These are phyloP conservation scores for Porpolomopsis calyptriformis DNA, from an alignment of 768 basidiomycete genomes.

Conservation along the genomic window DNA sequence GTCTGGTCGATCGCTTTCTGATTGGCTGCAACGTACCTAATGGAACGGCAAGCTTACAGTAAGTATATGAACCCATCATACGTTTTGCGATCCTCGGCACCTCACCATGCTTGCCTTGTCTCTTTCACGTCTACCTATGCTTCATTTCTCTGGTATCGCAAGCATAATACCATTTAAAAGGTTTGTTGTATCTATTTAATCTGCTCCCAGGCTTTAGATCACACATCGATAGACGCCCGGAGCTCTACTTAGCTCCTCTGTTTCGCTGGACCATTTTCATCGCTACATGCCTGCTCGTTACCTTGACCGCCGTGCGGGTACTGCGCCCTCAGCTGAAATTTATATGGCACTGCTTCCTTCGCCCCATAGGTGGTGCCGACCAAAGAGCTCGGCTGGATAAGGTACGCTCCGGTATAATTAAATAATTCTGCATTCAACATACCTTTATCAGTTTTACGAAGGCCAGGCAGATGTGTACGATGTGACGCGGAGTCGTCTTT, in stretches of 20 bases:
- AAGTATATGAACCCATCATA: too few species aligned
- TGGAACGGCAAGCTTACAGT: background rate
- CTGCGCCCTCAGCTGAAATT: slow-evolving; percentile 35
- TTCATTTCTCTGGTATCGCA: background rate
- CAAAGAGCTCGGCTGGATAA: slow-evolving; percentile 37
- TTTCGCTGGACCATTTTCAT: background rate
- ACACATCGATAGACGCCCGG: background rate
- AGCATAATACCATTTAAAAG: background rate
- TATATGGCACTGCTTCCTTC: slow-evolving; percentile 40
- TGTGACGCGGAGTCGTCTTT: slow-evolving; percentile 45
- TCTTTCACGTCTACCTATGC: slow-evolving; percentile 7
- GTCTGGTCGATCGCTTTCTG: background rate
- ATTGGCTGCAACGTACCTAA: background rate
- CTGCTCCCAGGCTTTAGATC: too few species aligned
- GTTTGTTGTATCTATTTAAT: background rate
- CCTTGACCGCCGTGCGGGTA: slow-evolving; percentile 11
- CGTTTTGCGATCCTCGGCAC: background rate
- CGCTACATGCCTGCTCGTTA: background rate
- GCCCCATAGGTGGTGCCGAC: slow-evolving; percentile 29
- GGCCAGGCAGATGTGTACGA: slow-evolving; percentile 70
- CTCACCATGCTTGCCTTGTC: background rate
- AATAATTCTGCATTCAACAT: background rate
- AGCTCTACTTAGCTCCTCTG: background rate
- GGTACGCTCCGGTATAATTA: slow-evolving; percentile 15
- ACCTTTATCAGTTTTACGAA: slow-evolving; percentile 41